These are phyloP conservation scores for Astrothelium subdiscretum DNA, from an alignment of 495 filamentous ascomycete species.

Conservation along the genomic window DNA sequence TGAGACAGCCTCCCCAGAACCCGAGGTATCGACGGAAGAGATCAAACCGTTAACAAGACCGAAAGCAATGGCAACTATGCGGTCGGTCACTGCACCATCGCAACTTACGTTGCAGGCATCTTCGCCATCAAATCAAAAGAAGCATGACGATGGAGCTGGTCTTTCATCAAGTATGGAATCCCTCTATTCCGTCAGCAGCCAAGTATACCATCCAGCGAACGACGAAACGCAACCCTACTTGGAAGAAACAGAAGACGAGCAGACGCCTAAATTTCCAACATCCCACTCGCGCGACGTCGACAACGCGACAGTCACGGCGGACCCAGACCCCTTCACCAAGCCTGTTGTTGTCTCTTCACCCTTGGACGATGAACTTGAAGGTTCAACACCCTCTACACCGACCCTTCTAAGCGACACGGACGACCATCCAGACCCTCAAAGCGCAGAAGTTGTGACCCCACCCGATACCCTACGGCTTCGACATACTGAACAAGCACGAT, in stretches of 20 bases:
- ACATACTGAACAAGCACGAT: background rate
- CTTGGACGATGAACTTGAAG: background rate
- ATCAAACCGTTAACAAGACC: conserved; percentile 17
- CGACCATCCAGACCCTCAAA: background rate
- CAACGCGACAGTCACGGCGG: background rate
- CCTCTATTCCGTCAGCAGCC: background rate
- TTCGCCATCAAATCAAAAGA: conserved; percentile 11
- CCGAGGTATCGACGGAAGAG: conserved; percentile 14
- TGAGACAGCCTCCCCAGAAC: conserved; percentile 17
- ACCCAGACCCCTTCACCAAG: background rate
- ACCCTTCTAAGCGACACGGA: background rate
- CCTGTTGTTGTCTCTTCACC: background rate
- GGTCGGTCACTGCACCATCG: conserved; percentile 37
- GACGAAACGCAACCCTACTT: background rate
- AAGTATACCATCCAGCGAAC: background rate
- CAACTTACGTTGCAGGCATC: conserved; percentile 34
- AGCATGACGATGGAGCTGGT: background rate
- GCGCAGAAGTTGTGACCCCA: background rate
- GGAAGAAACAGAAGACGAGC: background rate
- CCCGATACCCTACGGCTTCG: background rate
- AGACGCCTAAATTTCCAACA: background rate
- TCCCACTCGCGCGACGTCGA: background rate
- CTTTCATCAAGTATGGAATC: background rate
- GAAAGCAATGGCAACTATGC: conserved; percentile 15
- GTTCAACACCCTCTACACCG: background rate